Percentiles rank a stretch among this genome's conserved stretches.
These are phyloP conservation scores for Thalassiosira profunda DNA, from an alignment of 108 stramenopile species.

Conservation along the genomic window DNA sequence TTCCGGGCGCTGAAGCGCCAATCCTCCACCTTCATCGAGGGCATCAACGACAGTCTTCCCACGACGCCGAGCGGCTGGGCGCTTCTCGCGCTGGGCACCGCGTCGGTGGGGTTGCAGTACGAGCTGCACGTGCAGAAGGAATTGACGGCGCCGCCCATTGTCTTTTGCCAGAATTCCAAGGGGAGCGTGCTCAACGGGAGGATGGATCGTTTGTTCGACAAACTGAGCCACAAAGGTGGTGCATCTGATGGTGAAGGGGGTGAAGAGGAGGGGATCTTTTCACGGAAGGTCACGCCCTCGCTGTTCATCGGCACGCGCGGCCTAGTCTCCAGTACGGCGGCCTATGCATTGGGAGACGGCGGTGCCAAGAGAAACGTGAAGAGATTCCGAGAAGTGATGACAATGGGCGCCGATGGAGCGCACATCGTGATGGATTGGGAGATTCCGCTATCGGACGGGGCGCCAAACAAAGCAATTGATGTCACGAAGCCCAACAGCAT, in stretches of 20 bases:
- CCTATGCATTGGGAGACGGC: slow-evolving; percentile 63
- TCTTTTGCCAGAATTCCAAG: slow-evolving; percentile 61
- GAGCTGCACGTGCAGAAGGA: slow-evolving; percentile 59
- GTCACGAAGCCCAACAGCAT: slow-evolving; percentile 37
- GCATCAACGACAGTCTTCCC: slow-evolving; percentile 48
- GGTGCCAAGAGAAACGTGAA: slow-evolving; percentile 8
- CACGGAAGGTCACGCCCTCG: slow-evolving; percentile 67
- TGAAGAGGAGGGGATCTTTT: slow-evolving; percentile 48
- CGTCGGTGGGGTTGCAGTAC: slow-evolving; percentile 58
- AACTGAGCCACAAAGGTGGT: slow-evolving; percentile 17
- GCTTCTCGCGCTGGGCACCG: slow-evolving; percentile 32
- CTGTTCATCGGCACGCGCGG: slow-evolving; percentile 85
- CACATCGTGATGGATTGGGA: slow-evolving; percentile 85
- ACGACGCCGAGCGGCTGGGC: slow-evolving; percentile 75
- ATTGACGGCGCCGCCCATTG: slow-evolving; percentile 64
- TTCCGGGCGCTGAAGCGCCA: slow-evolving; percentile 9
- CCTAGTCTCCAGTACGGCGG: slow-evolving; percentile 63
- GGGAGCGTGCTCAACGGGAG: slow-evolving; percentile 16
- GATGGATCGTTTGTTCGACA: slow-evolving; percentile 33
- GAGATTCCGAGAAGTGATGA: slow-evolving; percentile 71
- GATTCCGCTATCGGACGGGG: slow-evolving; percentile 33
- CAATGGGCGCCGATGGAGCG: slow-evolving; percentile 74
- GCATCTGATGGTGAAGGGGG: slow-evolving; percentile 5
- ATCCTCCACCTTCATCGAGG: slow-evolving; percentile 14
- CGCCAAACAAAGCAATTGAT: slow-evolving; percentile 28